phyloP scores from a whole-genome alignment of 306 rosid genomes.

The Pyrus betulifolia region DNA sequence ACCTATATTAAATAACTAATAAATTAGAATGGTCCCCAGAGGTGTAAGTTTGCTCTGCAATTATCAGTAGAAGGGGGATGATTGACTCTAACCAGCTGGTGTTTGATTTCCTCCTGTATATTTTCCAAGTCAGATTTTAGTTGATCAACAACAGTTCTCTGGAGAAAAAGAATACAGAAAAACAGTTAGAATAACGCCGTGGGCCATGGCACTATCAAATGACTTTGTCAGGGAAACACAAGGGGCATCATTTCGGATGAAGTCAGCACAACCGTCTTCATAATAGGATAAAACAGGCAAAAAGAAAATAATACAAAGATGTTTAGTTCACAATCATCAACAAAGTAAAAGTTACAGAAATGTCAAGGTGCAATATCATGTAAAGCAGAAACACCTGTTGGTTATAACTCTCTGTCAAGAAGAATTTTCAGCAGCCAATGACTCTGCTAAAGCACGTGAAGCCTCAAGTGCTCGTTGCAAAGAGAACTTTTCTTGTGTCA shows the following conservation, averaged over 20 bases:
- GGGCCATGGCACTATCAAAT: not conserved
- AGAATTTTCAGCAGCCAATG: conserved; percentile 93
- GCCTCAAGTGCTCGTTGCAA: conserved; percentile 86
- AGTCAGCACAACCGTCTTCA: not conserved
- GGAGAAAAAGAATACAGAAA: conserved; percentile 22
- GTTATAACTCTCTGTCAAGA: conserved; percentile 85
- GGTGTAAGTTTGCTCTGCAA: not conserved
- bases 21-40: not conserved
- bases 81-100: conserved; percentile 57
- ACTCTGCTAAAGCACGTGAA: conserved; percentile 69
- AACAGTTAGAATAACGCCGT: not conserved
- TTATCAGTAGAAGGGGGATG: not conserved
- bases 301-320: not conserved
- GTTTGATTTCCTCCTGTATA: conserved; percentile 69
- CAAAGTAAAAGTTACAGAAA: conserved; percentile 3
- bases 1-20: not conserved
- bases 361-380: not conserved
- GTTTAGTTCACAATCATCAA: not conserved
- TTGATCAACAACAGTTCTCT: conserved; percentile 78
- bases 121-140: conserved; percentile 77
- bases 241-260: not conserved
- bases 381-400: conserved; percentile 61
- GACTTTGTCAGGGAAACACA: not conserved
- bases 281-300: not conserved
- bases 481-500: conserved; percentile 88